phyloP scores from a whole-genome alignment of 176 grass and related monocot genomes.

The Cenchrus purpureus region DNA sequence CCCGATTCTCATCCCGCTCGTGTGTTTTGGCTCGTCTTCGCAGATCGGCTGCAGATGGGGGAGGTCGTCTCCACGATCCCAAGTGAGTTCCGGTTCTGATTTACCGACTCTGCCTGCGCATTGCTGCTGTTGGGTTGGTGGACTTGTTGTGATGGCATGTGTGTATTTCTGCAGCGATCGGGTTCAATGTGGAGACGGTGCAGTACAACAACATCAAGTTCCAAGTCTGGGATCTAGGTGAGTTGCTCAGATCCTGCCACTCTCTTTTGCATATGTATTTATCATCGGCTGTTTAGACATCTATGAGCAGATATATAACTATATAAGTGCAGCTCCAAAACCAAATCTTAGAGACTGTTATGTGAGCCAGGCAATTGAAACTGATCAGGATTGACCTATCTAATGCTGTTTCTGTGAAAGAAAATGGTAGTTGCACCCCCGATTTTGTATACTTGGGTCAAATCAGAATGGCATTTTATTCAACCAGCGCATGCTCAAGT shows the following conservation, averaged over 20 bases:
- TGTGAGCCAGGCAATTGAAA: neutral
- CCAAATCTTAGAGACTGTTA: neutral
- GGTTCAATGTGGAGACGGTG: conserved; percentile 98
- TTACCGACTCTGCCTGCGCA: conserved; percentile 9
- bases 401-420: neutral
- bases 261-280: neutral
- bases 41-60: conserved; percentile 98
- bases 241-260: neutral
- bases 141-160: conserved; percentile 21
- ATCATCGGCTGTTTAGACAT: neutral
- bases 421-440: neutral
- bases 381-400: neutral
- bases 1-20: conserved; percentile 40
- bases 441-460: neutral
- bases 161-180: conserved; percentile 73
- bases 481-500: neutral
- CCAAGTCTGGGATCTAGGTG: conserved; percentile 98
- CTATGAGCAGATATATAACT: too few relatives aligned
- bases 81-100: conserved; percentile 61
- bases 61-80: conserved; percentile 98
- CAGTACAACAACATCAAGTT: conserved; percentile 99
- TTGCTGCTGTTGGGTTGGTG: conserved; percentile 17
- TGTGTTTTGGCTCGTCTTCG: conserved; percentile 12
- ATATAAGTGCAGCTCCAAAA: neutral
- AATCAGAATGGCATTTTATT: neutral